Evolutionary conservation across 148 eudicot species (phyloP).

Genomic region (Spergularia bocconei): DNA sequence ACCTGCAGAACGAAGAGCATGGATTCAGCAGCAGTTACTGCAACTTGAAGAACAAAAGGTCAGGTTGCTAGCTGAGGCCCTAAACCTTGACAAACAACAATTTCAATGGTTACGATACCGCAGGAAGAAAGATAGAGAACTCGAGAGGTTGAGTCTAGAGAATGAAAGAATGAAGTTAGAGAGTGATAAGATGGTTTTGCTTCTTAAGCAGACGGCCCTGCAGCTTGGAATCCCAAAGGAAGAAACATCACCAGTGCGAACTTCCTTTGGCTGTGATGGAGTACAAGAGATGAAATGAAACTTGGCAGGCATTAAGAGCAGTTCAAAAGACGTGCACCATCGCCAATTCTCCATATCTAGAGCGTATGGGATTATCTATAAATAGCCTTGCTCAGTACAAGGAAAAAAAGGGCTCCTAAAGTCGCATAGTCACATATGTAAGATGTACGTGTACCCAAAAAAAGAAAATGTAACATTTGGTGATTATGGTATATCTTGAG

Average conservation of each 20-base stretch:
- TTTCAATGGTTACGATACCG: slow-evolving; percentile 61
- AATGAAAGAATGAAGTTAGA: slow-evolving; percentile 54
- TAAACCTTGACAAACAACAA: slow-evolving; percentile 50
- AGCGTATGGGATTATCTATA: slow-evolving; percentile 9
- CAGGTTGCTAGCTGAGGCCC: slow-evolving; percentile 38
- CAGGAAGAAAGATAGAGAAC: slow-evolving; percentile 53
- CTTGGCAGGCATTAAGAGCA: slow-evolving; percentile 27
- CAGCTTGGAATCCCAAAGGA: slow-evolving; percentile 27
- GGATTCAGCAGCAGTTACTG: slow-evolving; percentile 39
- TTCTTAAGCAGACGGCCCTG: slow-evolving; percentile 50
- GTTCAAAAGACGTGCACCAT: slow-evolving; percentile 4
- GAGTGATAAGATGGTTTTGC: slow-evolving; percentile 52
- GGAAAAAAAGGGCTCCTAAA: neutral
- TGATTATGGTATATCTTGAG: slow-evolving; percentile 13
- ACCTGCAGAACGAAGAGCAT: slow-evolving; percentile 29
- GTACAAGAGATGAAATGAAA: slow-evolving; percentile 30
- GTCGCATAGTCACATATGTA: slow-evolving; percentile 3
- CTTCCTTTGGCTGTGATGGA: slow-evolving; percentile 27
- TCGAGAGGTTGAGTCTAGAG: slow-evolving; percentile 53
- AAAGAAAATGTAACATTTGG: too few species aligned
- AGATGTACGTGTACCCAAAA: too few species aligned
- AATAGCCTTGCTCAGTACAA: neutral
- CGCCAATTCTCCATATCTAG: too few species aligned
- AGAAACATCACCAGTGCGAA: slow-evolving; percentile 29
- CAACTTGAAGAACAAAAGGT: slow-evolving; percentile 44